Evolutionary conservation across 2,329 filamentous ascomycete genomes (phyloP).

Genomic region (Grosmannia clavigera): DNA sequence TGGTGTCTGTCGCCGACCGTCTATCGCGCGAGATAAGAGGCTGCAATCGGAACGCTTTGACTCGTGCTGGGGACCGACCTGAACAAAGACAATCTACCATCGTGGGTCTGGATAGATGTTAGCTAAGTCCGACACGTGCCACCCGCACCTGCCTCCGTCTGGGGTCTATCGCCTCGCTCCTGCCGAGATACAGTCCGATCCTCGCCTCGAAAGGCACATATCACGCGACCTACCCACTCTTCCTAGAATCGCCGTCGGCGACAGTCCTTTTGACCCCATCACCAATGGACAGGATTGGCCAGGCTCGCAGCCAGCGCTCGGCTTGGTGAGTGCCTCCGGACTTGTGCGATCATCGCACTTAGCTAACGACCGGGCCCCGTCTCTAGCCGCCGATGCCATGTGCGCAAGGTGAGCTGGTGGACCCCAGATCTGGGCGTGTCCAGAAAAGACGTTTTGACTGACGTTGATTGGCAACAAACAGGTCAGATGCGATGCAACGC

Average conservation of each 20-base stretch:
- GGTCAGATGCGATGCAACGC: conserved; percentile 6
- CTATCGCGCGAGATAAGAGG: background rate
- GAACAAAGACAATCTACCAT: background rate
- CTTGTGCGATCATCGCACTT: background rate
- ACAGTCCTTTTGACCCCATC: background rate
- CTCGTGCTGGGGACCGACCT: background rate
- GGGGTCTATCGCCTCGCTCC: no score
- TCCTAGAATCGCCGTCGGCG: background rate
- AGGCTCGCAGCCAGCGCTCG: background rate
- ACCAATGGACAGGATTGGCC: background rate
- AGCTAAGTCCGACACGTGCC: background rate
- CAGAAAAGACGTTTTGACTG: background rate
- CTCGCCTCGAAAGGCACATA: background rate
- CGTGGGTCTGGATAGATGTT: background rate
- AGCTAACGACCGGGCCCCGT: background rate
- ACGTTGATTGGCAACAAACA: background rate
- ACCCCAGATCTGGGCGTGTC: background rate
- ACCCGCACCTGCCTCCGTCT: background rate
- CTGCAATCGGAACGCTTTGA: background rate
- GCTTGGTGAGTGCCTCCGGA: background rate
- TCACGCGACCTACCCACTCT: background rate
- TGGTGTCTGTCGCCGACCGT: background rate
- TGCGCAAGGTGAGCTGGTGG: conserved; percentile 4
- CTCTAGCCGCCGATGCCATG: conserved; percentile 7
- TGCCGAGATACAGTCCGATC: background rate